Evolutionary conservation across 306 rosid species (phyloP).

Genomic region (Cicer bijugum): DNA sequence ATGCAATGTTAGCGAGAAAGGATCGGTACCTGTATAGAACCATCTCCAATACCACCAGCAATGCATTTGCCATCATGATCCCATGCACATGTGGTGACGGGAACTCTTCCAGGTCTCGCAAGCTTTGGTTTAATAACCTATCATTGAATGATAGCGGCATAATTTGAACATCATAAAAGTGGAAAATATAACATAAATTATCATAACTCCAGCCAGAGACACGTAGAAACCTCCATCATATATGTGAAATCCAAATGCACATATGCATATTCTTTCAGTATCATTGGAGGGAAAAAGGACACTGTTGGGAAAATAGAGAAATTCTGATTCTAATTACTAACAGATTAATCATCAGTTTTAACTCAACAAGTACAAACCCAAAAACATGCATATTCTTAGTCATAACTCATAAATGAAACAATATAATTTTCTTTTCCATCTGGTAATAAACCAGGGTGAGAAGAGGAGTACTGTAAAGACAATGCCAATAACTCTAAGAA

Average conservation of each 20-base stretch:
- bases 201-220: constrained; percentile 31
- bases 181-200: constrained; percentile 21
- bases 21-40: constrained; percentile 82
- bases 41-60: constrained; percentile 93
- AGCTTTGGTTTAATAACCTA: constrained; percentile 96
- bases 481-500: constrained; percentile 4
- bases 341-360: constrained; percentile 19
- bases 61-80: constrained; percentile 84
- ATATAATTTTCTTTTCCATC: background rate
- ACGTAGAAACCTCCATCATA: constrained; percentile 12
- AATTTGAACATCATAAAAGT: constrained; percentile 27
- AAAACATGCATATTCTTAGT: constrained; percentile 1
- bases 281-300: background rate
- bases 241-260: background rate
- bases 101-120: constrained; percentile 87
- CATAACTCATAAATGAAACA: background rate
- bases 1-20: constrained; percentile 22
- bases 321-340: constrained; percentile 1
- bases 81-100: constrained; percentile 94
- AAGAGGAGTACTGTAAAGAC: constrained; percentile 14
- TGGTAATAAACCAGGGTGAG: constrained; percentile 10
- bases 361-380: constrained; percentile 8
- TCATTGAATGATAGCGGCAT: constrained; percentile 43
- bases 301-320: constrained; percentile 1
- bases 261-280: constrained; percentile 14